Percentiles rank a stretch among this genome's conserved stretches.
These are phyloP conservation scores for Penicillium ochrochloron DNA, from an alignment of 495 filamentous ascomycete species.

Conservation along the genomic window DNA sequence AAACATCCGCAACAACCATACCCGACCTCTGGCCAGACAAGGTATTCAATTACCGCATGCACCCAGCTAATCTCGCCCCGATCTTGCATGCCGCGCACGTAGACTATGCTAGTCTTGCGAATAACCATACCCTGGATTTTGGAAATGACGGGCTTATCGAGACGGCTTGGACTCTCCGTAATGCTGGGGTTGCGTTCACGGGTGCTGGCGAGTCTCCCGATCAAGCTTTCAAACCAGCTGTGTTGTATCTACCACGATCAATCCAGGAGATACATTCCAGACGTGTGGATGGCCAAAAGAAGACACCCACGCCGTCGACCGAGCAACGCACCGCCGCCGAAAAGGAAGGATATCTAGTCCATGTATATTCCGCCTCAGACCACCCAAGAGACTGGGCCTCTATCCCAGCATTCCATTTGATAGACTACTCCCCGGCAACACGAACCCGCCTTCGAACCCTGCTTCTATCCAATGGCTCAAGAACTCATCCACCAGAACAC, in stretches of 20 bases:
- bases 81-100: slow-evolving; percentile 36
- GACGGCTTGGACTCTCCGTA: slow-evolving; percentile 34
- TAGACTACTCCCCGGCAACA: slow-evolving; percentile 38
- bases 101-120: slow-evolving; percentile 44
- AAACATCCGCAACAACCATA: slow-evolving; percentile 44
- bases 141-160: slow-evolving; percentile 38
- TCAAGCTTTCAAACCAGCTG: slow-evolving; percentile 36
- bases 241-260: slow-evolving; percentile 19
- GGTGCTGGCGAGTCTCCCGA: slow-evolving; percentile 36
- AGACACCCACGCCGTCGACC: not conserved
- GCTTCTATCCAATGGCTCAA: slow-evolving; percentile 13
- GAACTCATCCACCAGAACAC: not conserved
- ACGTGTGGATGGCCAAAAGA: slow-evolving; percentile 4
- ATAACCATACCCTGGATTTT: slow-evolving; percentile 50
- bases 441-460: slow-evolving; percentile 27
- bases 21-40: slow-evolving; percentile 44
- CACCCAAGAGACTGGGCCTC: slow-evolving; percentile 31
- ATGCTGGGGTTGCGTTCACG: slow-evolving; percentile 28
- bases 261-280: not conserved
- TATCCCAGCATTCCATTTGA: slow-evolving; percentile 34
- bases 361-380: slow-evolving; percentile 37
- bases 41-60: slow-evolving; percentile 49
- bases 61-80: slow-evolving; percentile 41
- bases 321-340: not conserved
- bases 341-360: slow-evolving; percentile 14